A percentile compares a stretch with the other conserved stretches of the same genome.
Evolutionary conservation across 2,329 filamentous ascomycete genomes (phyloP).

Genomic region (Colletotrichum spinosum): DNA sequence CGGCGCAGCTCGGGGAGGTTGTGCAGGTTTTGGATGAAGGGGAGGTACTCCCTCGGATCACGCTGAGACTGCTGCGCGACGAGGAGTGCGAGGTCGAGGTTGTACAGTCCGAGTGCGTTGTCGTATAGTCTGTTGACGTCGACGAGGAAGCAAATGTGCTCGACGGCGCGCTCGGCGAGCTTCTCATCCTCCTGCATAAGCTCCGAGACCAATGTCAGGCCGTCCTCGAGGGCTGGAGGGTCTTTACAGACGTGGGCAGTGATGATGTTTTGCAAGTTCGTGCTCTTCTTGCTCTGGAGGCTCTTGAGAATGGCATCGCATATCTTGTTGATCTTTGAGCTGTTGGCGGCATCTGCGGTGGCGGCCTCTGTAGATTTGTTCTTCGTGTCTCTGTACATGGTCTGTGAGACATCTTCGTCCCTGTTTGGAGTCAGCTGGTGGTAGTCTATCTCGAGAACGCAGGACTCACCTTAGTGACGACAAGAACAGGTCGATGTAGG

Average conservation of each 20-base stretch:
- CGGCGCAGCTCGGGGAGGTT: constrained; percentile 77
- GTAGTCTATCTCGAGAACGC: not conserved
- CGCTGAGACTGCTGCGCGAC: constrained; percentile 97
- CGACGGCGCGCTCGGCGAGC: constrained; percentile 87
- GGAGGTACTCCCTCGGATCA: constrained; percentile 94
- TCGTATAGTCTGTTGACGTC: constrained; percentile 95
- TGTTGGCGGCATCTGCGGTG: constrained; percentile 25
- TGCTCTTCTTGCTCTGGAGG: constrained; percentile 69
- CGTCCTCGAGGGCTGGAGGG: constrained; percentile 90
- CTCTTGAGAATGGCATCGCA: constrained; percentile 85
- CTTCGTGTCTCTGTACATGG: constrained; percentile 91
- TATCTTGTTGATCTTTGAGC: constrained; percentile 83
- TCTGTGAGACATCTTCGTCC: constrained; percentile 92
- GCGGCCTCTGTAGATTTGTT: constrained; percentile 28
- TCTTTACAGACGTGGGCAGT: constrained; percentile 95
- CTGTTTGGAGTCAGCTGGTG: constrained; percentile 53
- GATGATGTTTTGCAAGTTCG: constrained; percentile 89
- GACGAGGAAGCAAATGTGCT: constrained; percentile 97
- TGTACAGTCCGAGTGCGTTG: constrained; percentile 88
- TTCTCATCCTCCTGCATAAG: constrained; percentile 76
- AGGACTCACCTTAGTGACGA: constrained; percentile 79
- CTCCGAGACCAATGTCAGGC: constrained; percentile 81
- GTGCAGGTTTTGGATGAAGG: constrained; percentile 91
- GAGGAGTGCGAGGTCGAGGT: constrained; percentile 88
- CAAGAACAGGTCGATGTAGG: constrained; percentile 90